Conservation (phyloP, 192 early-diverging fungal species). For the Coemansia sp. region DNA sequence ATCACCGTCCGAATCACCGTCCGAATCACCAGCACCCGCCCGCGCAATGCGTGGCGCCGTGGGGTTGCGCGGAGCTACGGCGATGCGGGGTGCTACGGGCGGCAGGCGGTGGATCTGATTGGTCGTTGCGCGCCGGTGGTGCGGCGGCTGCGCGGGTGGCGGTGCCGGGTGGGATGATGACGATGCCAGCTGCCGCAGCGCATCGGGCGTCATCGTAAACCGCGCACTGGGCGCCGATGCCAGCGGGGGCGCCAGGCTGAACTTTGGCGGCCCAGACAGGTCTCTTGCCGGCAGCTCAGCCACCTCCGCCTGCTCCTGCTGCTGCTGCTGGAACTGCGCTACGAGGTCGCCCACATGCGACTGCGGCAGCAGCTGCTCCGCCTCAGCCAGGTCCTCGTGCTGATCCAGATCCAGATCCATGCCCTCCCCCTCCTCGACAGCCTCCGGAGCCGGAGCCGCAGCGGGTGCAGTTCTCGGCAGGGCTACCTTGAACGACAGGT, state of each 20-base stretch:
- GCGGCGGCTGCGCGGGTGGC: conserved; percentile 1
- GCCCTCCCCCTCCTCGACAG: neutral
- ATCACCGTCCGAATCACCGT: conserved; percentile 11
- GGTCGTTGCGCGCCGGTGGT: conserved; percentile 2
- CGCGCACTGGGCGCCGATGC: neutral
- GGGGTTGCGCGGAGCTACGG: neutral
- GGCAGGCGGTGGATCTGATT: conserved; percentile 16
- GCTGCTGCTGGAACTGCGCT: neutral
- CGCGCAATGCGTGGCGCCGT: neutral
- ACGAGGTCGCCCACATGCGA: neutral
- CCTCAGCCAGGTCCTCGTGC: neutral
- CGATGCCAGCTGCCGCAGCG: conserved; percentile 33
- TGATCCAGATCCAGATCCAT: neutral
- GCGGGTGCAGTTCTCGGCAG: conserved; percentile 14
- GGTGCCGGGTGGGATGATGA: neutral
- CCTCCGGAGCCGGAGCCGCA: neutral
- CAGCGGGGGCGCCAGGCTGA: neutral
- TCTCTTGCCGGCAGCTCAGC: neutral
- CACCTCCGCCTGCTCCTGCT: neutral
- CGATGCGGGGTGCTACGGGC: conserved; percentile 31
- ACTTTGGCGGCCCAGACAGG: neutral
- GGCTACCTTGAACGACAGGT: conserved; percentile 34
- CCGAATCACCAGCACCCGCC: conserved; percentile 2
- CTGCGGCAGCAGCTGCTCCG: neutral
- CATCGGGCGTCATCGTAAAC: conserved; percentile 51